Conservation (phyloP, 2,329 filamentous ascomycete genomes). For the Fusarium drepaniforme region DNA sequence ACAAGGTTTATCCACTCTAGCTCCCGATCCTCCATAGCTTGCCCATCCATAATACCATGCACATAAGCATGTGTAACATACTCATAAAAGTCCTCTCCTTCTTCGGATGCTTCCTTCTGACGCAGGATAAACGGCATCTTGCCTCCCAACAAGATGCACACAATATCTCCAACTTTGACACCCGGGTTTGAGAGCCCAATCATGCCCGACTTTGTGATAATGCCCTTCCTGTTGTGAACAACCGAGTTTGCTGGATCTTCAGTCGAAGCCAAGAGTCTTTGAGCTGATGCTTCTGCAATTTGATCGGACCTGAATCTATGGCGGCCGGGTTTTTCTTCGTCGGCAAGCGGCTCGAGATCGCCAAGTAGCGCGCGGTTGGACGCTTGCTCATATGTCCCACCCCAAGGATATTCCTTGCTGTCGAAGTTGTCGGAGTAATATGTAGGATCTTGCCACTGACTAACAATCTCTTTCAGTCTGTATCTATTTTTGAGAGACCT, state of each 20-base stretch:
- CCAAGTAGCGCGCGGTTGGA: neutral
- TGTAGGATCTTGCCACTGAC: neutral
- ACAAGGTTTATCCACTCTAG: slow-evolving; percentile 19
- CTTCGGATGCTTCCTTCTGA: neutral
- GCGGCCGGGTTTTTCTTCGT: neutral
- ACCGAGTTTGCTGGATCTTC: neutral
- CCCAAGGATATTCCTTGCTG: neutral
- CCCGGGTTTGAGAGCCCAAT: neutral
- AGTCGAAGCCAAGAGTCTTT: neutral
- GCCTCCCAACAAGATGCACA: neutral
- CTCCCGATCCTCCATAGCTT: neutral
- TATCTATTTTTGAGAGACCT: neutral
- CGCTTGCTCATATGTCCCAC: neutral
- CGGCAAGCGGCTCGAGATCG: neutral
- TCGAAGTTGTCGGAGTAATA: neutral
- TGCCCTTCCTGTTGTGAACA: neutral
- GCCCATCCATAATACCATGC: slow-evolving; percentile 1
- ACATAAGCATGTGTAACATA: neutral
- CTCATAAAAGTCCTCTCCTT: neutral
- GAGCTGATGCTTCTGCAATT: neutral
- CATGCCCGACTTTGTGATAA: neutral
- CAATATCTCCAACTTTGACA: neutral
- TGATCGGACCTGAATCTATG: neutral
- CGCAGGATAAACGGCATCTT: neutral
- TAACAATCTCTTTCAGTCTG: neutral